Conservation (phyloP, 768 basidiomycete species). For the Kwoniella botswanensis region DNA sequence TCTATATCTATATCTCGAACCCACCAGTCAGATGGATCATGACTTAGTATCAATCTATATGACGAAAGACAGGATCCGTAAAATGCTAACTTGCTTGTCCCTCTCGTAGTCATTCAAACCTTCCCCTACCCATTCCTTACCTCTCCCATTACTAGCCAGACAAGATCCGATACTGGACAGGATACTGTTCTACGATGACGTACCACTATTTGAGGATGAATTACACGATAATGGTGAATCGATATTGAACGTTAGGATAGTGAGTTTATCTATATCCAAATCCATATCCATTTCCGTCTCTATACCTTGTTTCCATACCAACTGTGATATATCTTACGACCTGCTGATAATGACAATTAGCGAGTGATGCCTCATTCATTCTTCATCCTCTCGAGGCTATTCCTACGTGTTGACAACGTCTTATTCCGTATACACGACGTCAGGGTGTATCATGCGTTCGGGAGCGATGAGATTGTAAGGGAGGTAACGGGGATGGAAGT, state of each 20-base stretch:
- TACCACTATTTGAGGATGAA: slow-evolving; percentile 94
- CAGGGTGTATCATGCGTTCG: slow-evolving; percentile 83
- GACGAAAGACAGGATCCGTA: too few relatives aligned
- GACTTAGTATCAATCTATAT: too few relatives aligned
- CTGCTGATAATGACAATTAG: slow-evolving; percentile 59
- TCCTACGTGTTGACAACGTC: slow-evolving; percentile 92
- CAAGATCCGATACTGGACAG: slow-evolving; percentile 70
- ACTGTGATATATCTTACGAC: too few relatives aligned
- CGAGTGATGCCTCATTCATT: slow-evolving; percentile 96
- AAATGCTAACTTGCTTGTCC: not conserved
- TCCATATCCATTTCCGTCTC: too few relatives aligned
- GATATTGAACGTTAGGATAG: slow-evolving; percentile 79
- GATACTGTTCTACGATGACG: slow-evolving; percentile 96
- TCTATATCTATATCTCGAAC: not conserved
- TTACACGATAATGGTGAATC: slow-evolving; percentile 96
- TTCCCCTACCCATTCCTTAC: slow-evolving; percentile 64
- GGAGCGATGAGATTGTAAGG: slow-evolving; percentile 65
- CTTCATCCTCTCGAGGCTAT: slow-evolving; percentile 87
- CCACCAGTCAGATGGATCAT: too few relatives aligned
- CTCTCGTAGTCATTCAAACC: slow-evolving; percentile 59
- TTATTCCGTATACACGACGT: slow-evolving; percentile 90
- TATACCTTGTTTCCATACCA: too few relatives aligned
- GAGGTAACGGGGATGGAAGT: slow-evolving; percentile 92
- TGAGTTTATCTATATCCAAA: slow-evolving; percentile 51
- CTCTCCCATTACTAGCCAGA: slow-evolving; percentile 79